Evolutionary conservation across 768 basidiomycete genomes (phyloP), one percentile per base, ranked within the genome.

Genomic region (Rhodotorula paludigena): DNA sequence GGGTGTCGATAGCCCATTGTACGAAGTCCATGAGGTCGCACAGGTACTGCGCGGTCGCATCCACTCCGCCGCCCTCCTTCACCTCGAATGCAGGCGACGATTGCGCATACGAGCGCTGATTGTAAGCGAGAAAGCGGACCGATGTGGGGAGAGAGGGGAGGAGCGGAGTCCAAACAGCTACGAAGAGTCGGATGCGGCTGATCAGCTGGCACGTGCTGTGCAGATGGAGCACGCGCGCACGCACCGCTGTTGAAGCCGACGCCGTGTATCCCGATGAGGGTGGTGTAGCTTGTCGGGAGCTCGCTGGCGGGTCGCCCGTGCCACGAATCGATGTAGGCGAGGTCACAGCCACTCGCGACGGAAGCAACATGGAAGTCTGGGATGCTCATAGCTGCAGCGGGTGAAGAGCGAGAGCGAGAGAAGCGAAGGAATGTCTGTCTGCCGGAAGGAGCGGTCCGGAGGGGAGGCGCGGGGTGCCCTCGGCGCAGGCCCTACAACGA

Each of bases 211-310:
- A 23, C 44, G 18, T 25, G 32, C 32, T 21, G 9, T 3, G 7
- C 32, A 33, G 12, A 6, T 16, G 32, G 1, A 8, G 15, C 1
- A n/a, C 20, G 30, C 6, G 9, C 0, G 32, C 3, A 39, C 67
- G 28, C 52, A 68, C 71, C 57, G 16, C 56, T 56, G 54, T 72
- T 64, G 60, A 72, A 72, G 2, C 66, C 63, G 36, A 68, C 66
- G 23, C 71, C 71, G 38, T 72, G 71, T 0, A 72, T n/a, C 9
- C 56, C 64, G 28, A 72, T 41, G 15, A 68, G 23, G 32, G 71
- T 72, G 35, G 63, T 65, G 52, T 63, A 65, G 4, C 1, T 18
- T 2, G 25, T 3, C 3, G 63, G 63, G 9, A 54, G 38, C 7
- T 51, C 55, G 18, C 41, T 30, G 23, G 47, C 41, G 2, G 9